phyloP scores from a whole-genome alignment of 2,329 filamentous ascomycete genomes.

The Domatiomyces catenatus region DNA sequence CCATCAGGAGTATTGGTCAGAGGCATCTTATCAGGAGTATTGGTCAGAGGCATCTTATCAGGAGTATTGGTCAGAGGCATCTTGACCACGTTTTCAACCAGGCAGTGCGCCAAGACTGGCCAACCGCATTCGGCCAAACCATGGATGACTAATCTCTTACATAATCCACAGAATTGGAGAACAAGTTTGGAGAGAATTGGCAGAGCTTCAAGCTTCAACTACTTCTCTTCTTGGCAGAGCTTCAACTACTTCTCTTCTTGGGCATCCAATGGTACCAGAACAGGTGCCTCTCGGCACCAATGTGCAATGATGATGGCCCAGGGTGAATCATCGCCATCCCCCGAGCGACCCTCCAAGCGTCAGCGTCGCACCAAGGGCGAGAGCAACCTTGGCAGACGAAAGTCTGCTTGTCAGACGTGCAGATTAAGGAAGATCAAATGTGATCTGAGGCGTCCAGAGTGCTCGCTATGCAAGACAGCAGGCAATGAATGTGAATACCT shows the following conservation, averaged over 20 bases:
- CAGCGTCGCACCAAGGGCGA: neutral
- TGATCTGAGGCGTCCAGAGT: constrained; percentile 16
- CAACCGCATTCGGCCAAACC: no score
- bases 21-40: no score
- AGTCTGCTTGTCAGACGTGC: constrained; percentile 18
- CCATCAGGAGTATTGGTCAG: no score
- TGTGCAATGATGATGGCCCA: neutral
- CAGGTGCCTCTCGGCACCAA: neutral
- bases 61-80: no score
- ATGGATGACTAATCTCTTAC: no score
- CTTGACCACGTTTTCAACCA: no score
- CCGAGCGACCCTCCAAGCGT: neutral
- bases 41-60: no score
- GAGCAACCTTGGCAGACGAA: constrained; percentile 1
- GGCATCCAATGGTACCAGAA: neutral
- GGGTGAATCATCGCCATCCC: neutral
- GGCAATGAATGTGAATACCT: constrained; percentile 16
- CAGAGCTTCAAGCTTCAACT: no score
- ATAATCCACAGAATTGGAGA: no score
- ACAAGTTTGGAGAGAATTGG: no score
- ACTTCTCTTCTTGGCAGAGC: neutral
- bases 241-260: neutral
- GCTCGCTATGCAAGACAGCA: constrained; percentile 13
- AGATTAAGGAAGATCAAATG: constrained; percentile 19
- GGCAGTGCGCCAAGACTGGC: no score